Evolutionary conservation across 352 stramenopile species (phyloP).

Genomic region (Pythium volutum): DNA sequence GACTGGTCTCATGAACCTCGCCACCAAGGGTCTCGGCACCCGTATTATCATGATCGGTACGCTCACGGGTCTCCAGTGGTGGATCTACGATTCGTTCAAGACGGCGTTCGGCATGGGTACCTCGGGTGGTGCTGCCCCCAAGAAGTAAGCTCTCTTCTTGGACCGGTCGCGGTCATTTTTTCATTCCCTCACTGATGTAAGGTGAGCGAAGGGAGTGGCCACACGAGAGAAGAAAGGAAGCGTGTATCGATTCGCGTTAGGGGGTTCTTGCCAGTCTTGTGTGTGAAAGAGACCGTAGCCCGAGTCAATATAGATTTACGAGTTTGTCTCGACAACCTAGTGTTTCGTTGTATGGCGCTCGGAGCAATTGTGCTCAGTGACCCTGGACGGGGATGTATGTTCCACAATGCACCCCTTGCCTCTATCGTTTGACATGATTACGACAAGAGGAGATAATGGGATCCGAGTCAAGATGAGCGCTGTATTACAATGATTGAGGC

Average conservation of each 20-base stretch:
- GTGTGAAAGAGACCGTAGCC: conserved; percentile 2
- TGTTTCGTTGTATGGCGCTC: neutral
- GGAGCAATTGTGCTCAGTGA: neutral
- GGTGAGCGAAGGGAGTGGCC: neutral
- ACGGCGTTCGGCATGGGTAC: conserved; percentile 91
- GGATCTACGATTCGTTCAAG: conserved; percentile 97
- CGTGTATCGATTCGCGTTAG: conserved; percentile 21
- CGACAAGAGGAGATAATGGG: neutral
- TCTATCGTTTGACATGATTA: too few relatives aligned
- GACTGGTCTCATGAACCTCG: conserved; percentile 71
- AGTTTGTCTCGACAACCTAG: conserved; percentile 2
- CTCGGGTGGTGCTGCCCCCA: conserved; percentile 72
- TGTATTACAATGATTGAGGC: conserved; percentile 14
- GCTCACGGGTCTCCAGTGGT: conserved; percentile 95
- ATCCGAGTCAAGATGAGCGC: neutral
- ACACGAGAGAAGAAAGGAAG: conserved; percentile 2
- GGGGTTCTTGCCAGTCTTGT: conserved; percentile 15
- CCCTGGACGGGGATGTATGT: too few relatives aligned
- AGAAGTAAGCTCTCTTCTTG: conserved; percentile 40
- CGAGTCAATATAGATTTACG: conserved; percentile 32
- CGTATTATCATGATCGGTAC: conserved; percentile 97
- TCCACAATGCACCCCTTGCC: too few relatives aligned
- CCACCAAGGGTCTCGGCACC: conserved; percentile 88
- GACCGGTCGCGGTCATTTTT: neutral
- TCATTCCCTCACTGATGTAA: neutral